A percentile compares a stretch with the other conserved stretches of the same genome.
Evolutionary conservation across 2,329 filamentous ascomycete genomes (phyloP).

Genomic region (Apiospora kogelbergensis): DNA sequence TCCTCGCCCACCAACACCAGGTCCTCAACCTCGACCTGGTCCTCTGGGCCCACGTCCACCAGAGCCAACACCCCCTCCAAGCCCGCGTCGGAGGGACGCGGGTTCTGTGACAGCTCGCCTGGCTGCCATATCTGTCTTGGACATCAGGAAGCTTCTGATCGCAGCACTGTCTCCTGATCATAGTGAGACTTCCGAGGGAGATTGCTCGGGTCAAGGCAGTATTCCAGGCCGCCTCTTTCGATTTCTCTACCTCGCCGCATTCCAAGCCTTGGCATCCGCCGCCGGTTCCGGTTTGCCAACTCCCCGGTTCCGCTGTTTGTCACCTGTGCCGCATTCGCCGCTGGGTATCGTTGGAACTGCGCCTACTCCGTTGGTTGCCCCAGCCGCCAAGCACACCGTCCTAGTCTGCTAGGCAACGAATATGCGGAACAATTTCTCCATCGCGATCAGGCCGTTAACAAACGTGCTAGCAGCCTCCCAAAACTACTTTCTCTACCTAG

Average conservation of each 20-base stretch:
- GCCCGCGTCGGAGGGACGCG: conserved; percentile 18
- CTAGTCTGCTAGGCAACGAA: neutral
- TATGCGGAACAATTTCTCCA: neutral
- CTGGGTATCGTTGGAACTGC: neutral
- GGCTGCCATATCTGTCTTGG: neutral
- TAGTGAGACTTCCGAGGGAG: neutral
- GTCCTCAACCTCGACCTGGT: conserved; percentile 23
- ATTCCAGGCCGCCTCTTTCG: neutral
- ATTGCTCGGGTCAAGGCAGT: neutral
- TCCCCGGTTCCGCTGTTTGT: neutral
- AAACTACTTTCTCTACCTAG: no score
- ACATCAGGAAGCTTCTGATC: neutral
- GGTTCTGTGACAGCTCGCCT: neutral
- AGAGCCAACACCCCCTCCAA: conserved; percentile 30
- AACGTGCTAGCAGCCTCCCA: neutral
- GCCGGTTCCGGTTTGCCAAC: neutral
- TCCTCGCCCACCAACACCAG: conserved; percentile 30
- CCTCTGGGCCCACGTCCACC: conserved; percentile 25
- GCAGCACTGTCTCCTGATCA: neutral
- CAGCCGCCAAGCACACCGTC: neutral
- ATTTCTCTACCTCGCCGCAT: neutral
- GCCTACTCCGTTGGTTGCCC: neutral
- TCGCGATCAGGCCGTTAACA: no score
- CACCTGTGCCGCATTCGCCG: neutral
- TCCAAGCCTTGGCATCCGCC: neutral